Evolutionary conservation across 2,329 filamentous ascomycete genomes (phyloP).

Genomic region (Clonostachys rosea): DNA sequence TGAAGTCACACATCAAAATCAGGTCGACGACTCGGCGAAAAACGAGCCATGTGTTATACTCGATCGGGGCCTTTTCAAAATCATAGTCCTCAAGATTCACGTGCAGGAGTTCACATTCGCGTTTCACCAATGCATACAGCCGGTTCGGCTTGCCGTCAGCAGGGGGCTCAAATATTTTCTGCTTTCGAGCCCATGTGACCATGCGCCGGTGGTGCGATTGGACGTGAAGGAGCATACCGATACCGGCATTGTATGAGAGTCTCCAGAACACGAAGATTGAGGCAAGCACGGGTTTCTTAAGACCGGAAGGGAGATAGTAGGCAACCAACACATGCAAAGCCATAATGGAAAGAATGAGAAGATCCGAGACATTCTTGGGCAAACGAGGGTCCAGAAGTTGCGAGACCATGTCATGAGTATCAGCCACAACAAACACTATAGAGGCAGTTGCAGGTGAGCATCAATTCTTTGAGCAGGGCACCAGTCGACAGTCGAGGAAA

Average conservation of each 20-base stretch:
- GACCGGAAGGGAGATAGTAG: conserved; percentile 63
- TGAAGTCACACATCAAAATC: conserved; percentile 98
- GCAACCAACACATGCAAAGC: conserved; percentile 69
- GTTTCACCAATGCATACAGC: conserved; percentile 79
- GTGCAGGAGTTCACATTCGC: conserved; percentile 70
- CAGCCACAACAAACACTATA: conserved; percentile 88
- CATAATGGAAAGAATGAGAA: conserved; percentile 73
- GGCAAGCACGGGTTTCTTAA: conserved; percentile 76
- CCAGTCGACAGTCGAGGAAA: not conserved
- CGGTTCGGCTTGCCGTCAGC: conserved; percentile 76
- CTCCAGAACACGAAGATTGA: conserved; percentile 88
- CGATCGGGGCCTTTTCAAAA: conserved; percentile 87
- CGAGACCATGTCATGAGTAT: conserved; percentile 98
- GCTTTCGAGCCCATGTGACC: conserved; percentile 82
- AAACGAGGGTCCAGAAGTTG: conserved; percentile 92
- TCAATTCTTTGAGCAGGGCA: not conserved
- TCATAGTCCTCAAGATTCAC: conserved; percentile 93
- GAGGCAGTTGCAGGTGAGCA: not conserved
- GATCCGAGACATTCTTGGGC: conserved; percentile 90
- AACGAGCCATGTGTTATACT: conserved; percentile 98
- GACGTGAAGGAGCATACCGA: conserved; percentile 81
- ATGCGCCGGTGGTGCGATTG: conserved; percentile 88
- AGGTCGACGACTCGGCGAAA: conserved; percentile 94
- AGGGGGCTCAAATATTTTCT: conserved; percentile 81
- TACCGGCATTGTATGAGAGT: conserved; percentile 87